These are phyloP conservation scores for Yamadazyma buinensis DNA, from an alignment of 1,139 yeast genomes.

Conservation along the genomic window DNA sequence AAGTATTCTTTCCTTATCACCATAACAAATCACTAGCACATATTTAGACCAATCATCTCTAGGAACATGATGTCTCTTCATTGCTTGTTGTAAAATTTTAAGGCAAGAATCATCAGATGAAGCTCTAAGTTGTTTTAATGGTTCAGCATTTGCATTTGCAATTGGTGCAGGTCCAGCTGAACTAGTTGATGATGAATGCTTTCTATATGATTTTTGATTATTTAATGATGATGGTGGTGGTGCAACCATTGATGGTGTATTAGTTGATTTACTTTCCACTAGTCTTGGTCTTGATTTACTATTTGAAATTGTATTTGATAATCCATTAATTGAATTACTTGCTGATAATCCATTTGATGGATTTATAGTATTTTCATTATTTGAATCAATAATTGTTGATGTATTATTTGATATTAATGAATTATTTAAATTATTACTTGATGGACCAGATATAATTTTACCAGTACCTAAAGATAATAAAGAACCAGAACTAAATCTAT, in stretches of 20 bases:
- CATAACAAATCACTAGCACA: constrained; percentile 86
- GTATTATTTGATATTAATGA: neutral
- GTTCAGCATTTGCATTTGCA: constrained; percentile 39
- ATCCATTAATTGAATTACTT: constrained; percentile 1
- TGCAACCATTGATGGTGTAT: constrained; percentile 16
- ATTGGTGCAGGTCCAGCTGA: constrained; percentile 4
- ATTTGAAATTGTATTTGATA: neutral
- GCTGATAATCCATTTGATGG: neutral
- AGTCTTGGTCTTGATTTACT: constrained; percentile 24
- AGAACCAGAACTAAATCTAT: constrained; percentile 39
- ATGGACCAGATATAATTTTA: constrained; percentile 27
- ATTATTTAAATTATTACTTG: constrained; percentile 1
- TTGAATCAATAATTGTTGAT: neutral
- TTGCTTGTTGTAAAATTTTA: constrained; percentile 83
- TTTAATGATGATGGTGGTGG: constrained; percentile 6
- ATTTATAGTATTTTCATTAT: neutral
- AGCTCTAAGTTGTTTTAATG: constrained; percentile 81
- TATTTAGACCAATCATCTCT: constrained; percentile 86
- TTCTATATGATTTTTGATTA: constrained; percentile 10
- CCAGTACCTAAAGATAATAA: constrained; percentile 42
- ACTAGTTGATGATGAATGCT: constrained; percentile 12
- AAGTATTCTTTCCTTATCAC: constrained; percentile 82
- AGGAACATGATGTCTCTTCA: constrained; percentile 78
- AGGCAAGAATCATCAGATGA: constrained; percentile 91
- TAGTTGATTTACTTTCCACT: constrained; percentile 27